A percentile compares a stretch with the other conserved stretches of the same genome.
These are phyloP conservation scores for Vachellia collinsii DNA, from an alignment of 306 rosid species.

Conservation along the genomic window DNA sequence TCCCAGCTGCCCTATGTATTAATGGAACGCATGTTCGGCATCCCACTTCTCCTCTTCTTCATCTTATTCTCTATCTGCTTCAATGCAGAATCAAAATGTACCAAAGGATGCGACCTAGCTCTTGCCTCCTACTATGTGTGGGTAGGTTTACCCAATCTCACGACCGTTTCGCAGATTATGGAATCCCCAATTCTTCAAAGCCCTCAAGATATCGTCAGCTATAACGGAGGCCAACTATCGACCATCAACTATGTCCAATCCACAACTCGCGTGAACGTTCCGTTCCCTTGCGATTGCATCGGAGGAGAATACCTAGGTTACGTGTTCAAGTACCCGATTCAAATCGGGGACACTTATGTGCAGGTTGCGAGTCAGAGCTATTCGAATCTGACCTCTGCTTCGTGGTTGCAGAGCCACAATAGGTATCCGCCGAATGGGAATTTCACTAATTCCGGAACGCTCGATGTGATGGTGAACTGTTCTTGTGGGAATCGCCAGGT, in stretches of 20 bases:
- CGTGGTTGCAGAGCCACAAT: slow-evolving; percentile 50
- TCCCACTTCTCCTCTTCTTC: slow-evolving; percentile 23
- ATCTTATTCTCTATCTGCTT: slow-evolving; percentile 1
- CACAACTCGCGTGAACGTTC: slow-evolving; percentile 51
- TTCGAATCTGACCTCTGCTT: slow-evolving; percentile 56
- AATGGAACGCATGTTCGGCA: slow-evolving; percentile 31
- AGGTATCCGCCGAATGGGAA: slow-evolving; percentile 1
- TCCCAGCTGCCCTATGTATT: neutral
- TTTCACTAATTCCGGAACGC: slow-evolving; percentile 36
- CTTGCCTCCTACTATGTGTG: slow-evolving; percentile 60
- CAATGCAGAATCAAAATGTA: slow-evolving; percentile 55
- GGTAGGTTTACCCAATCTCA: slow-evolving; percentile 3
- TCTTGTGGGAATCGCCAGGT: slow-evolving; percentile 62
- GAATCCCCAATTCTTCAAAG: slow-evolving; percentile 21
- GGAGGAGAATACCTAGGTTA: slow-evolving; percentile 53
- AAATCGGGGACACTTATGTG: slow-evolving; percentile 33
- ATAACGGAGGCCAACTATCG: slow-evolving; percentile 43
- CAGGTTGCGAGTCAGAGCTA: slow-evolving; percentile 38
- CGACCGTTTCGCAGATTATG: slow-evolving; percentile 38
- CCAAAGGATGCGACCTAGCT: slow-evolving; percentile 51
- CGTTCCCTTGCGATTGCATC: slow-evolving; percentile 65
- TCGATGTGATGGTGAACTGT: slow-evolving; percentile 68
- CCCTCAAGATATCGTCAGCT: slow-evolving; percentile 37
- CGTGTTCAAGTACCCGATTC: slow-evolving; percentile 44
- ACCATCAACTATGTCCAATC: slow-evolving; percentile 14